Percentiles rank a stretch among this genome's conserved stretches.
Evolutionary conservation across 2,329 filamentous ascomycete species (phyloP).

Genomic region (Grosmannia serpens): DNA sequence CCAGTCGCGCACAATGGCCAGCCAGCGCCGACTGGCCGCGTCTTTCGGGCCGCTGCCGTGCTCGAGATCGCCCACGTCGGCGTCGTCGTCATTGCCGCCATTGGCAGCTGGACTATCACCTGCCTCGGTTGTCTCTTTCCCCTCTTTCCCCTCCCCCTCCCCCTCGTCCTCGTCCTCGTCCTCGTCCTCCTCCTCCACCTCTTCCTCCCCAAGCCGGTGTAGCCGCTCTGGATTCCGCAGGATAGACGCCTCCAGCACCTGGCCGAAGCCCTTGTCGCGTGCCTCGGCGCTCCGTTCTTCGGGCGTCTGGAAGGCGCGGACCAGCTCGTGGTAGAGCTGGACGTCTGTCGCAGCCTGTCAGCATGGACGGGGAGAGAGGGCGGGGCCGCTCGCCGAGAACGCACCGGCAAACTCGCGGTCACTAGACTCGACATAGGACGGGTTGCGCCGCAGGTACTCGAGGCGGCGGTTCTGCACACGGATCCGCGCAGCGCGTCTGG

Average conservation of each 20-base stretch:
- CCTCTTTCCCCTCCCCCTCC: background rate
- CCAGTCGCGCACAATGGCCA: slow-evolving; percentile 56
- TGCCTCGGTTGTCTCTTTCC: background rate
- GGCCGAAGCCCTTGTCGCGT: slow-evolving; percentile 64
- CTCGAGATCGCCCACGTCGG: background rate
- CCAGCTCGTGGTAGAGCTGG: slow-evolving; percentile 67
- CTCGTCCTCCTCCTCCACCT: slow-evolving; percentile 5
- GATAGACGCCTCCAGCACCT: slow-evolving; percentile 66
- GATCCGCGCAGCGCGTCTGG: slow-evolving; percentile 33
- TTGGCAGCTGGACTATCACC: background rate
- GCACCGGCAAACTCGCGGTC: slow-evolving; percentile 46
- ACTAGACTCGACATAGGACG: slow-evolving; percentile 52
- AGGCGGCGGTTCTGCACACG: slow-evolving; percentile 64
- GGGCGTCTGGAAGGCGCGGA: slow-evolving; percentile 64
- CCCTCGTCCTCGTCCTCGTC: background rate
- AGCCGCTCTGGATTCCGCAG: slow-evolving; percentile 24
- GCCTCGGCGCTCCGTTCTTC: slow-evolving; percentile 65
- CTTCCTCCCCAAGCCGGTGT: slow-evolving; percentile 2
- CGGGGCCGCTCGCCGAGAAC: slow-evolving; percentile 4
- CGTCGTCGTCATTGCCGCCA: background rate
- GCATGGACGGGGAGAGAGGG: background rate
- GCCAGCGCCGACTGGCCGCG: slow-evolving; percentile 59
- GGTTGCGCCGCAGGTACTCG: slow-evolving; percentile 61
- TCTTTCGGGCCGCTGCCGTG: slow-evolving; percentile 40
- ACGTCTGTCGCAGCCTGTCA: slow-evolving; percentile 41